phyloP scores from a whole-genome alignment of 2,329 filamentous ascomycete genomes.

The Sclerotinia subarctica region DNA sequence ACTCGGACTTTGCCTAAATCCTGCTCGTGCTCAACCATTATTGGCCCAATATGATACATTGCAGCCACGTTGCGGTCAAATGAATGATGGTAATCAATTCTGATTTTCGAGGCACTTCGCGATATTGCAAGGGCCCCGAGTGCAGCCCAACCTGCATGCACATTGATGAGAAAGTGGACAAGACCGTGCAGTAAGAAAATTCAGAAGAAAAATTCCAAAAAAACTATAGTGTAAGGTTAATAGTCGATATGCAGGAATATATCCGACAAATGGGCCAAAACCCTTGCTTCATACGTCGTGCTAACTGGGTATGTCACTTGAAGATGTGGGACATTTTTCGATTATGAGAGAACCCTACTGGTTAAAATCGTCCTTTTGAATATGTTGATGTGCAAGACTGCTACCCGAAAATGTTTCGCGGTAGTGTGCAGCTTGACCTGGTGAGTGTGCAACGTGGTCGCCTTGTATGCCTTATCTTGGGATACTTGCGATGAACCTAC shows the following conservation, averaged over 20 bases:
- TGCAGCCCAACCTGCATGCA: constrained; percentile 29
- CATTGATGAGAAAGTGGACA: constrained; percentile 16
- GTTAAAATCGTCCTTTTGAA: not conserved
- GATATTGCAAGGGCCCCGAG: constrained; percentile 28
- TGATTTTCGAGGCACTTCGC: constrained; percentile 26
- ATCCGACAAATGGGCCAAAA: constrained; percentile 3
- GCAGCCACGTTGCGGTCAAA: constrained; percentile 36
- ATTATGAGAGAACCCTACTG: not conserved
- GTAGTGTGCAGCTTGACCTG: constrained; percentile 25
- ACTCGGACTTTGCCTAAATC: constrained; percentile 30
- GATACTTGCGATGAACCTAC: not conserved
- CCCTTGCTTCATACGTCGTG: constrained; percentile 6
- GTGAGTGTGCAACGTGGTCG: constrained; percentile 36
- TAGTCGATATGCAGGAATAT: constrained; percentile 15
- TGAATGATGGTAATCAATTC: constrained; percentile 25
- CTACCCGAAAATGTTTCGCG: constrained; percentile 23
- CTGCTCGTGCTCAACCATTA: constrained; percentile 34
- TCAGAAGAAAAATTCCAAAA: not conserved
- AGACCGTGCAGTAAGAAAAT: constrained; percentile 15
- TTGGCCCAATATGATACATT: constrained; percentile 31
- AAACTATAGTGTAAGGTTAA: not conserved
- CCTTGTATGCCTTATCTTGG: constrained; percentile 32
- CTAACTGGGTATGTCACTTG: not conserved
- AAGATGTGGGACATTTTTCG: constrained; percentile 11
- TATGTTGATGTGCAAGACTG: constrained; percentile 7